These are phyloP conservation scores for Solanum appendiculatum DNA, from an alignment of 257 asterid genomes.

Conservation along the genomic window DNA sequence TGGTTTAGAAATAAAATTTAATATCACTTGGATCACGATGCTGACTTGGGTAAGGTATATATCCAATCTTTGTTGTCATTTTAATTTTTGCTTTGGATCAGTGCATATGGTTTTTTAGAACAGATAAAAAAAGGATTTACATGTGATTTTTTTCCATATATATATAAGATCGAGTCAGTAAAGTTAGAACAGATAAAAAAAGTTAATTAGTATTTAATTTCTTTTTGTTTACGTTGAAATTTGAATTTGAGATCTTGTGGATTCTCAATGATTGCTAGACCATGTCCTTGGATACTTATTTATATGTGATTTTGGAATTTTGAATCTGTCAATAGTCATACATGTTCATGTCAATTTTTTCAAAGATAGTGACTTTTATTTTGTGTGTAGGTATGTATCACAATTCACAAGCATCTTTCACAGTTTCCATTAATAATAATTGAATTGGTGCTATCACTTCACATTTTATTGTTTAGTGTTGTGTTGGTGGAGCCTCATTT, in stretches of 20 bases:
- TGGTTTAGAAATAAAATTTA: background rate
- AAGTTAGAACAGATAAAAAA: background rate
- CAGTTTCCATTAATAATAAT: background rate
- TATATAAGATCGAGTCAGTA: fast-evolving
- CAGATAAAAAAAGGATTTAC: background rate
- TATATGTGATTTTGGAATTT: background rate
- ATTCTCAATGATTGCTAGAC: fast-evolving
- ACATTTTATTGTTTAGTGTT: background rate
- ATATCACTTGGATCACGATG: background rate
- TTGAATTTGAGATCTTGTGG: fast-evolving
- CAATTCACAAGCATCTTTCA: background rate
- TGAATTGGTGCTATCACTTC: background rate
- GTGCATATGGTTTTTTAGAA: background rate
- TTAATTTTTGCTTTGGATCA: background rate
- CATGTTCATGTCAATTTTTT: background rate
- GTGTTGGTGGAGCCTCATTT: background rate
- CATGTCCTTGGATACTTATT: background rate
- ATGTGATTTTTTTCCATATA: background rate
- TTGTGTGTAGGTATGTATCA: background rate
- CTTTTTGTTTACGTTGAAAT: background rate
- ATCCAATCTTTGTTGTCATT: background rate
- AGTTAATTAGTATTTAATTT: background rate
- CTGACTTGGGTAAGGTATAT: background rate
- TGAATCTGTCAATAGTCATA: background rate
- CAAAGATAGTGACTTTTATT: background rate